phyloP scores from a whole-genome alignment of 1,284 basidiomycete species.

The Trametes pubescens region DNA sequence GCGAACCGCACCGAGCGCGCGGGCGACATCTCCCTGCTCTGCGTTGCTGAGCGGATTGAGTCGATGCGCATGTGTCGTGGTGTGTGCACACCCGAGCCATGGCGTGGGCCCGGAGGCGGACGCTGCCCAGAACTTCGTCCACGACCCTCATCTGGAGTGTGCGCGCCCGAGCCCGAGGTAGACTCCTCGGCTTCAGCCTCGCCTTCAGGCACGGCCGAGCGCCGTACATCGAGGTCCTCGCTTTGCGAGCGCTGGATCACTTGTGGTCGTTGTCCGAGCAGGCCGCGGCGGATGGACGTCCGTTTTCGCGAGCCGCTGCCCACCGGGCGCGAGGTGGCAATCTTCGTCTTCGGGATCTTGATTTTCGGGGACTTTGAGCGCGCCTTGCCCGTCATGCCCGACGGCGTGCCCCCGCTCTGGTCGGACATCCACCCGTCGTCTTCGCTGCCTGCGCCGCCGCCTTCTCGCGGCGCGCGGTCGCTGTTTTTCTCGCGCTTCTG shows the following conservation, averaged over 20 bases:
- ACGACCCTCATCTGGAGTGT: constrained; percentile 31
- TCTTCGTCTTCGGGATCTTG: constrained; percentile 33
- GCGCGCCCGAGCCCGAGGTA: constrained; percentile 23
- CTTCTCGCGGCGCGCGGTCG: constrained; percentile 3
- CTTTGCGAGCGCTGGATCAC: constrained; percentile 31
- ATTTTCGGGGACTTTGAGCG: constrained; percentile 34
- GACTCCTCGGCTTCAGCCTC: constrained; percentile 17
- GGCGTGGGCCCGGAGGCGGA: constrained; percentile 19
- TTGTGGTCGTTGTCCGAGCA: constrained; percentile 31
- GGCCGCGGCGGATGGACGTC: constrained; percentile 38
- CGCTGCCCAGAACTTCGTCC: constrained; percentile 30
- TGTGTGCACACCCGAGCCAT: constrained; percentile 28
- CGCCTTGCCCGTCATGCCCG: constrained; percentile 11
- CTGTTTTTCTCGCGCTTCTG: constrained; percentile 8
- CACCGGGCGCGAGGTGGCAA: constrained; percentile 25
- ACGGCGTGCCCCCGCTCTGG: constrained; percentile 37
- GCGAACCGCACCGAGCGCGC: constrained; percentile 59
- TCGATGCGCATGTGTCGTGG: constrained; percentile 44
- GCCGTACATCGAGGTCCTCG: constrained; percentile 27
- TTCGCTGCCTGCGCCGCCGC: constrained; percentile 33
- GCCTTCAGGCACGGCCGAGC: background rate
- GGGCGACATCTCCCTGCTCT: constrained; percentile 54
- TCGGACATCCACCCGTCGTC: constrained; percentile 61
- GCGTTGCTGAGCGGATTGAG: constrained; percentile 43
- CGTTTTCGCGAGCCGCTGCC: constrained; percentile 31